Evolutionary conservation across 768 basidiomycete species (phyloP), one percentile per base, ranked within the genome.

Genomic region (Mycena polygramma): DNA sequence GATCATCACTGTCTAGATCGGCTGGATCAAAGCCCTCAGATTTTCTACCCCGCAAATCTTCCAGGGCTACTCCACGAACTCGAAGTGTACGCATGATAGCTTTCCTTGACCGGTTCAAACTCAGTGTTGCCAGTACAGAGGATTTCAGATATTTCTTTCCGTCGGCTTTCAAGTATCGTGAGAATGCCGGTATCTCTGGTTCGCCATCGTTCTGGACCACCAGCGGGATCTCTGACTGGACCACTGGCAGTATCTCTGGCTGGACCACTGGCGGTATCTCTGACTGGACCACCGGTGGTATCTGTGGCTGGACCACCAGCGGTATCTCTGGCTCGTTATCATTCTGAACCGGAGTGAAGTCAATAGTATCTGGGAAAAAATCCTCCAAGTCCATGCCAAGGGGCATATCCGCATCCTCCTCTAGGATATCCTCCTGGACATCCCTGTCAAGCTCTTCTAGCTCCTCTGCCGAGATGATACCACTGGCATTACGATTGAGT

Each of bases 351-450:
- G n/a, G n/a, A n/a, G 46, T 54, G 49, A 49, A 66, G 26, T 61
- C 71, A 11, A 62, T 36, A 26, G 41, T 57, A 26, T 57, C 54
- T 22, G 71, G 67, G 54, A 69, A 49, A 62, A 22, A 72, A 63
- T 72, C 58, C 35, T 69, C 71, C 30, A 69, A 49, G 60, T 71
- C 70, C 24, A 71, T n/a, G 30, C n/a, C n/a, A n/a, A n/a, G n/a
- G n/a, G n/a, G n/a, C n/a, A n/a, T n/a, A n/a, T n/a, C n/a, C n/a
- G n/a, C n/a, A n/a, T n/a, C n/a, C n/a, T n/a, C n/a, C n/a, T 58
- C 70, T 8, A 63, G 37, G 26, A 54, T 54, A n/a, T 70, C 68
- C 46, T 57, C 22, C 62, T 60, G 39, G 52, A 57, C 20, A 52
- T 20, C 19, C 1, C 43, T 30, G 53, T 35, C 14, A n/a, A n/a